Percentiles rank a stretch among this genome's conserved stretches.
phyloP scores from a whole-genome alignment of 306 rosid genomes.

The cucumber (Cucumis sativus) region DNA sequence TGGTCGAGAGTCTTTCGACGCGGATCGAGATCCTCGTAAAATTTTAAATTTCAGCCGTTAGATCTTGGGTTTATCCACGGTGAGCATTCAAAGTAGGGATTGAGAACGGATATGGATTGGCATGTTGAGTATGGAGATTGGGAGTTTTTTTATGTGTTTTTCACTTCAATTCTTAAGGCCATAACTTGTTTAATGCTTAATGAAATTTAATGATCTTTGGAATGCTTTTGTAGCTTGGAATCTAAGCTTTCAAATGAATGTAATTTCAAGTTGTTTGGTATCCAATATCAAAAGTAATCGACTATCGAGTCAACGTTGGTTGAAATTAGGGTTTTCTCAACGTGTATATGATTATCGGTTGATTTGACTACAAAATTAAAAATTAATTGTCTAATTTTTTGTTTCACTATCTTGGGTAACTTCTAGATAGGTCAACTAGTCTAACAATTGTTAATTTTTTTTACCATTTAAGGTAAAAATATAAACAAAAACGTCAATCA shows the following conservation, averaged over 20 bases:
- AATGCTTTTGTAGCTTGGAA: background rate
- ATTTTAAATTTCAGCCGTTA: constrained; percentile 14
- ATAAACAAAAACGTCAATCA: background rate
- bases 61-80: constrained; percentile 19
- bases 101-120: background rate
- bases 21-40: constrained; percentile 8
- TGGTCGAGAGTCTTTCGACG: constrained; percentile 13
- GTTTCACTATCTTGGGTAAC: background rate
- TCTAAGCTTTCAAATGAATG: background rate
- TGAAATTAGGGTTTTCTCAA: background rate
- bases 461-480: background rate
- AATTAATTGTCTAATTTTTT: background rate
- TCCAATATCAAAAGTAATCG: background rate
- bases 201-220: background rate
- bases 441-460: background rate
- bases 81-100: background rate
- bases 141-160: background rate
- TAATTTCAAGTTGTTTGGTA: background rate
- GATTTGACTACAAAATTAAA: background rate
- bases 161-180: background rate
- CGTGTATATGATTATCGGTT: background rate
- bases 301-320: background rate
- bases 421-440: background rate
- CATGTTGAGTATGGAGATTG: background rate
- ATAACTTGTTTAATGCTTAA: background rate